These are phyloP conservation scores for Selaginella moellendorffii DNA, from an alignment of 75 land plant genomes.

Conservation along the genomic window DNA sequence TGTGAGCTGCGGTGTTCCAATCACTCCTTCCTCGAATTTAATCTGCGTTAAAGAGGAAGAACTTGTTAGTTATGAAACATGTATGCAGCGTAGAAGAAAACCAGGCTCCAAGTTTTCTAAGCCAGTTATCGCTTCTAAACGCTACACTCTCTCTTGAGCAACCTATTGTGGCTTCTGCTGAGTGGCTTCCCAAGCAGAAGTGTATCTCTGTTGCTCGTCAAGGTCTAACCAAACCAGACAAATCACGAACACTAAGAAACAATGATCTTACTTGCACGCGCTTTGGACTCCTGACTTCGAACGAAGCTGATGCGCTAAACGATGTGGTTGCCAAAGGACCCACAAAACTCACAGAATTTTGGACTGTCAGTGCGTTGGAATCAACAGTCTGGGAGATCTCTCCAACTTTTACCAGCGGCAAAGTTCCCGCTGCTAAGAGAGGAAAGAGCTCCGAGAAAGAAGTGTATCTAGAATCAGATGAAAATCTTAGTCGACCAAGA, in stretches of 20 bases:
- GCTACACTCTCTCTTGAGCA: too few relatives aligned
- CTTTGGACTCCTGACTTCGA: slow-evolving; percentile 76
- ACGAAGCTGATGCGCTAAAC: slow-evolving; percentile 63
- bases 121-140: too few relatives aligned
- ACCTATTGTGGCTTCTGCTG: not conserved
- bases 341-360: slow-evolving; percentile 62
- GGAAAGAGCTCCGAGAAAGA: slow-evolving; percentile 74
- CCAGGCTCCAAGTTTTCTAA: too few relatives aligned
- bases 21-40: not conserved
- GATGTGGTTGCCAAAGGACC: slow-evolving; percentile 75
- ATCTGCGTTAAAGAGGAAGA: too few relatives aligned
- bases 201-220: not conserved
- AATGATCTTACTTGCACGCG: slow-evolving; percentile 60
- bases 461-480: slow-evolving; percentile 71
- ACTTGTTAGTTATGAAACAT: too few relatives aligned
- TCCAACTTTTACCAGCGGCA: slow-evolving; percentile 58
- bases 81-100: too few relatives aligned
- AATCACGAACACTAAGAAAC: not conserved
- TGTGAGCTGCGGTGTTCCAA: slow-evolving; percentile 37
- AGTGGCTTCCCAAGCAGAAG: not conserved
- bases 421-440: slow-evolving; percentile 46
- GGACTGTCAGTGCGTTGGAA: slow-evolving; percentile 54
- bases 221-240: not conserved
- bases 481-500: too few relatives aligned
- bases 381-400: slow-evolving; percentile 84